Conservation (phyloP, 768 basidiomycete species). For the Mycena rebaudengoi region DNA sequence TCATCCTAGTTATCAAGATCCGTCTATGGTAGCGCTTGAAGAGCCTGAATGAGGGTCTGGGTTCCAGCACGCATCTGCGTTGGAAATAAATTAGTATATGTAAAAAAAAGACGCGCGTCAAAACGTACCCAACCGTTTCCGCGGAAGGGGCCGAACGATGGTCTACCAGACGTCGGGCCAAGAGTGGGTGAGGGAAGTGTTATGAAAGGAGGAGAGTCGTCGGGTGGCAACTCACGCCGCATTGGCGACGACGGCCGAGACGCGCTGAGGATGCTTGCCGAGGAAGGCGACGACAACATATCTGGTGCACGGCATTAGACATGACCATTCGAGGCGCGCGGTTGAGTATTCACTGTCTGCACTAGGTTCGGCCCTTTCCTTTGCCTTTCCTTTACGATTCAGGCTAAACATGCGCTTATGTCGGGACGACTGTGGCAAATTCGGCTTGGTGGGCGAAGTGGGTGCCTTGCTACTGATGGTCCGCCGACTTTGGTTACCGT, state of each 20-base stretch:
- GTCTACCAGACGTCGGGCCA: conserved; percentile 49
- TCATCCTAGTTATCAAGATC: conserved; percentile 79
- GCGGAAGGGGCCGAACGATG: conserved; percentile 62
- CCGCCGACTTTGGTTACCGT: conserved; percentile 73
- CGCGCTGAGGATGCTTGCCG: conserved; percentile 41
- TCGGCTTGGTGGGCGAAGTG: conserved; percentile 37
- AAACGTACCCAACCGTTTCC: conserved; percentile 75
- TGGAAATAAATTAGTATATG: conserved; percentile 18
- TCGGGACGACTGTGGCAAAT: conserved; percentile 42
- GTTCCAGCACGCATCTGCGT: conserved; percentile 86
- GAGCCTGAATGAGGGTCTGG: conserved; percentile 88
- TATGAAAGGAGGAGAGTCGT: conserved; percentile 74
- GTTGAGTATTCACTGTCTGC: conserved; percentile 45
- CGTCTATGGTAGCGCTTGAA: conserved; percentile 86
- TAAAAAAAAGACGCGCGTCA: conserved; percentile 19
- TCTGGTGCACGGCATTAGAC: conserved; percentile 28
- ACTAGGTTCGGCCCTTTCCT: conserved; percentile 50
- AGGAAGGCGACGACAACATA: conserved; percentile 31
- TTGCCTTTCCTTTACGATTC: conserved; percentile 59
- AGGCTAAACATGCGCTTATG: conserved; percentile 65
- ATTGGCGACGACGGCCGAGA: conserved; percentile 44
- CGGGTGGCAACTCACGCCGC: too few relatives aligned
- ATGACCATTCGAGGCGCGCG: conserved; percentile 12
- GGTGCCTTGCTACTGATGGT: conserved; percentile 57
- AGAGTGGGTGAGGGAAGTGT: conserved; percentile 74